Base-by-base conservation (phyloP, 148 eudicot genomes). In the Linanthus parryae region DNA sequence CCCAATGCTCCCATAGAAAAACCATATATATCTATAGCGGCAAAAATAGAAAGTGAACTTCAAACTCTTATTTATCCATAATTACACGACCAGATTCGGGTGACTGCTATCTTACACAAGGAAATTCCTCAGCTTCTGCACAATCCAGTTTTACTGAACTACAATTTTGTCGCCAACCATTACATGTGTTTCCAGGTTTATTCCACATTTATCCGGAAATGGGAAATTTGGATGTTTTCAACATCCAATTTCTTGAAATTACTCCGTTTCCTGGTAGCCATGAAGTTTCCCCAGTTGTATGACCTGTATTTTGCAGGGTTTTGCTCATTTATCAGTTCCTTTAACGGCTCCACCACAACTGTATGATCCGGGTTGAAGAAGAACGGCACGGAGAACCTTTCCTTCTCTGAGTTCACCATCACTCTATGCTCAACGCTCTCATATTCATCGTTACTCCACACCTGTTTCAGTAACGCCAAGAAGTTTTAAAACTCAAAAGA, bases 361-460 rank as follows among this genome's bases (percentile, higher is more conserved):
- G 65, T 35, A 52, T 79, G 81, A 9, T 68, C 58, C 2, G 81
- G 78, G 63, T 66, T 66, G 66, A 75, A 72, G 71, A 80, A 80
- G 64, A 72, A 75, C 5, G 81, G 85, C 48, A 75, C 63, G 5
- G 85, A 80, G 10, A 69, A 42, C 58, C 85, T 66, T 4, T 68
- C 77, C 56, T 46, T 79, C 56, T 65, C 62, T 0, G 70, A 47
- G 61, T 72, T 69, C 49, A 73, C 76, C 58, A 27, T 62, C 44
- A 73, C 85, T 59, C 82, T 69, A 54, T 80, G 85, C 64, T 80
- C 81, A 25, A 80, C 78, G 31, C 85, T 80, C 57, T 80, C 81
- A 15, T 76, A 80, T 57, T 61, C 60, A 36, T 63, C 79, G 30
- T 75, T 75, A 73, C 78, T 75, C 81, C 80, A 75, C 8, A 79